These are phyloP conservation scores for Oryza brachyantha DNA, from an alignment of 176 grass and related monocot species.

Conservation along the genomic window DNA sequence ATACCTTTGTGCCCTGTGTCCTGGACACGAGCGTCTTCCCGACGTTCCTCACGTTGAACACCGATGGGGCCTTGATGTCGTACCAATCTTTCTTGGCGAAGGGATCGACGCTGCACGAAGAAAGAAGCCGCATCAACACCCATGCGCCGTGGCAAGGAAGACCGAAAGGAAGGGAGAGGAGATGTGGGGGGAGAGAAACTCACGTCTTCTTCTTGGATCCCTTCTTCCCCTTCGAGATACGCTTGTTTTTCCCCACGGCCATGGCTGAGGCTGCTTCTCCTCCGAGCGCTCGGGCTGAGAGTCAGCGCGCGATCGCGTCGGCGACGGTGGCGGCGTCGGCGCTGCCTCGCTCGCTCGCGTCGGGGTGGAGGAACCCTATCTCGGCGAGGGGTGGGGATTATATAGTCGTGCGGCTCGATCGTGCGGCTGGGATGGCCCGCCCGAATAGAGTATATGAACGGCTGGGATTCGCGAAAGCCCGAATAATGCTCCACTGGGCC, in stretches of 20 bases:
- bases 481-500: too few species aligned
- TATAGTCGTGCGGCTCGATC: not conserved
- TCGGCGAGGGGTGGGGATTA: not conserved
- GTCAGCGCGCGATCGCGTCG: too few species aligned
- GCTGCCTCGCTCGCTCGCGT: not conserved
- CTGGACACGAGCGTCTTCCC: constrained; percentile 95
- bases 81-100: constrained; percentile 97
- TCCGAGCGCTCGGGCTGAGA: too few species aligned
- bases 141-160: not conserved
- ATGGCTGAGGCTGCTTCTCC: constrained; percentile 14
- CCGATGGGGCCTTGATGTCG: constrained; percentile 89
- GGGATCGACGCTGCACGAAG: constrained; percentile 61
- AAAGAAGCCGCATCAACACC: not conserved
- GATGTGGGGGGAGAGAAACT: not conserved
- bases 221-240: constrained; percentile 90
- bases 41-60: constrained; percentile 55
- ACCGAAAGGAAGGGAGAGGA: not conserved
- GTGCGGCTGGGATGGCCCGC: not conserved
- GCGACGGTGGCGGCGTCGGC: constrained; percentile 23
- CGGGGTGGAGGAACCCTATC: constrained; percentile 2
- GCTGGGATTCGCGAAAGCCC: not conserved
- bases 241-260: constrained; percentile 85
- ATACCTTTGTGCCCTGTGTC: constrained; percentile 92
- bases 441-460: not conserved
- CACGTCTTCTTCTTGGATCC: constrained; percentile 92